Conservation (phyloP, 257 asterid genomes). For the Jacaranda copaia region DNA sequence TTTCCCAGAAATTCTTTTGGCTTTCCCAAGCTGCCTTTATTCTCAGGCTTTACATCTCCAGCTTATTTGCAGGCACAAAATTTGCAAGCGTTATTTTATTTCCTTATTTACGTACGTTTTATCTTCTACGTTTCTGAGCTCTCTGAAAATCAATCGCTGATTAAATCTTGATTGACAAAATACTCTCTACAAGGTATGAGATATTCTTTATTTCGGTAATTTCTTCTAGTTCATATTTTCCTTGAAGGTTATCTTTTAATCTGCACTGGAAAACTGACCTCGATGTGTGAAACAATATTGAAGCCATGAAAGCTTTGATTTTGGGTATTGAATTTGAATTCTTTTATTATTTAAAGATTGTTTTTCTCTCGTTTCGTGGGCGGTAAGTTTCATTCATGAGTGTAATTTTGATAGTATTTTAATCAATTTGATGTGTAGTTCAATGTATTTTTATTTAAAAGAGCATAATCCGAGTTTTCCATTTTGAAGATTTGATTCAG, state of each 20-base stretch:
- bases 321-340: background rate
- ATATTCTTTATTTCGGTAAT: background rate
- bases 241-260: background rate
- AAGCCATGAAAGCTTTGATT: constrained; percentile 4
- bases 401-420: constrained; percentile 16
- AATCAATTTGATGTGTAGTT: constrained; percentile 27
- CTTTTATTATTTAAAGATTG: background rate
- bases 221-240: background rate
- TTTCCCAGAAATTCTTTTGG: constrained; percentile 36
- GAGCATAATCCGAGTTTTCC: constrained; percentile 32
- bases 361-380: background rate
- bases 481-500: constrained; percentile 21
- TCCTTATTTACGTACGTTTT: background rate
- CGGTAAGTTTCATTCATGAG: constrained; percentile 9
- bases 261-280: background rate
- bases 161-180: constrained; percentile 30
- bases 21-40: constrained; percentile 23
- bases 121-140: constrained; percentile 19
- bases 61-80: constrained; percentile 24
- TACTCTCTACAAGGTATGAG: constrained; percentile 44
- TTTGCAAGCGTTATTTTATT: constrained; percentile 4
- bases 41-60: background rate
- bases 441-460: constrained; percentile 29
- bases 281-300: background rate
- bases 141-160: constrained; percentile 25